phyloP scores from a whole-genome alignment of 2,329 filamentous ascomycete genomes.

The Fusarium napiforme region DNA sequence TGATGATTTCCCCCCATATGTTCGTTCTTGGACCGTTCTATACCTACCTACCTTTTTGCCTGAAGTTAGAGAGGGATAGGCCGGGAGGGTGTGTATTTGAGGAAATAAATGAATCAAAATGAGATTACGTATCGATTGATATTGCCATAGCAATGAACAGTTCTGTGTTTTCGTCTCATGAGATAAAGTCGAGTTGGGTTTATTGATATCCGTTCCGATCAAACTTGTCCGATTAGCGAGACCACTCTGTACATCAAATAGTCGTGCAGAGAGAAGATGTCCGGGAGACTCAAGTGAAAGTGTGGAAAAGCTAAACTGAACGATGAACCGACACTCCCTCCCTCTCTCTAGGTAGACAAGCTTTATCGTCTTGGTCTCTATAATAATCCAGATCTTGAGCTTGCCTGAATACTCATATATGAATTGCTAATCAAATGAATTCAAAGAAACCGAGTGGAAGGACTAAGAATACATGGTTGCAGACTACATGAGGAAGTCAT shows the following conservation, averaged over 20 bases:
- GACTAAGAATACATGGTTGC: background rate
- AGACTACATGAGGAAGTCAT: background rate
- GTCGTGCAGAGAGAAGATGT: background rate
- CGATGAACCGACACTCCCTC: background rate
- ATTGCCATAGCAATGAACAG: background rate
- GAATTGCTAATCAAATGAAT: background rate
- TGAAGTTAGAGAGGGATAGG: background rate
- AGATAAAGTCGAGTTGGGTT: background rate
- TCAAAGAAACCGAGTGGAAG: background rate
- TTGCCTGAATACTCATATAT: background rate
- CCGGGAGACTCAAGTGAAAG: background rate
- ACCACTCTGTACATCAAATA: background rate
- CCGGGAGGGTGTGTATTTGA: too few species aligned
- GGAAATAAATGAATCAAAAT: background rate
- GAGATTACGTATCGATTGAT: background rate
- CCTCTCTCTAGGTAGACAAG: background rate
- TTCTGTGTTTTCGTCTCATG: background rate
- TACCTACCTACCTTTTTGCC: background rate
- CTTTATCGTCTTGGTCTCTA: background rate
- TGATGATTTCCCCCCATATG: background rate
- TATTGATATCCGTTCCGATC: background rate
- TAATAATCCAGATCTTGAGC: background rate
- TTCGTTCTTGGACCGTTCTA: background rate
- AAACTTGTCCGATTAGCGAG: constrained; percentile 1
- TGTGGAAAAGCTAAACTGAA: background rate